Conservation (phyloP, 1,284 basidiomycete species). For the Apiotrichum brassicae region DNA sequence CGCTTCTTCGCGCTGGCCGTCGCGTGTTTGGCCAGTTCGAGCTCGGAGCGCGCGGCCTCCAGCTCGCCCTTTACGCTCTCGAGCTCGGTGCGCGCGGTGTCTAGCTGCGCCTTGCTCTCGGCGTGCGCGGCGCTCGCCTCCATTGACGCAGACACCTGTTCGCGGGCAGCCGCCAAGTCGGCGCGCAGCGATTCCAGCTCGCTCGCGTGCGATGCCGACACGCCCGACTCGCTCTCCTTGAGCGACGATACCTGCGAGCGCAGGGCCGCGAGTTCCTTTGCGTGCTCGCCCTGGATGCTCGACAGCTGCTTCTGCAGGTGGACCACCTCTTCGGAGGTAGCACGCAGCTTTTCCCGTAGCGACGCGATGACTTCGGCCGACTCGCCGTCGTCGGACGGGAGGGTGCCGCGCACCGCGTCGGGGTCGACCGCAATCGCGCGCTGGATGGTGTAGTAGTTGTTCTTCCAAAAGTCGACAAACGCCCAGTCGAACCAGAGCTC, state of each 20-base stretch:
- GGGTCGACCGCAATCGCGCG: constrained; percentile 52
- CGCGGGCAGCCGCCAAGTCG: constrained; percentile 25
- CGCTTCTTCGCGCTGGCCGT: constrained; percentile 9
- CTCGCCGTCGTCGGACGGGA: constrained; percentile 64
- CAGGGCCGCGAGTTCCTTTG: constrained; percentile 43
- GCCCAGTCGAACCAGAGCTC: constrained; percentile 98
- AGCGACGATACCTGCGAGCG: constrained; percentile 36
- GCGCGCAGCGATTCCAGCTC: constrained; percentile 29
- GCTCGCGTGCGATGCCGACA: constrained; percentile 11
- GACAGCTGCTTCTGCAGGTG: constrained; percentile 42
- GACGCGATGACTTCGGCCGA: constrained; percentile 70
- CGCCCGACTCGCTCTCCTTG: not conserved
- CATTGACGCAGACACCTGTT: constrained; percentile 18
- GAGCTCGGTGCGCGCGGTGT: constrained; percentile 25
- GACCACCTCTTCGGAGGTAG: constrained; percentile 62
- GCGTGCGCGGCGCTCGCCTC: constrained; percentile 20
- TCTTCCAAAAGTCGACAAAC: constrained; percentile 99
- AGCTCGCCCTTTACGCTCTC: constrained; percentile 18
- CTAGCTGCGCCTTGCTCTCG: constrained; percentile 27
- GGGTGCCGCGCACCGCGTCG: constrained; percentile 43
- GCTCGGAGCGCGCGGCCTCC: too few species aligned
- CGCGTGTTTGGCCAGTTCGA: constrained; percentile 6
- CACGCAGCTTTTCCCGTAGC: constrained; percentile 69
- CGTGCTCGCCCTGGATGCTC: constrained; percentile 35
- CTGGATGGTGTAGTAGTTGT: constrained; percentile 68